Evolutionary conservation across 805 yeast genomes (phyloP), one percentile per base, ranked within the genome.

Genomic region (Kazachstania bromeliacearum): DNA sequence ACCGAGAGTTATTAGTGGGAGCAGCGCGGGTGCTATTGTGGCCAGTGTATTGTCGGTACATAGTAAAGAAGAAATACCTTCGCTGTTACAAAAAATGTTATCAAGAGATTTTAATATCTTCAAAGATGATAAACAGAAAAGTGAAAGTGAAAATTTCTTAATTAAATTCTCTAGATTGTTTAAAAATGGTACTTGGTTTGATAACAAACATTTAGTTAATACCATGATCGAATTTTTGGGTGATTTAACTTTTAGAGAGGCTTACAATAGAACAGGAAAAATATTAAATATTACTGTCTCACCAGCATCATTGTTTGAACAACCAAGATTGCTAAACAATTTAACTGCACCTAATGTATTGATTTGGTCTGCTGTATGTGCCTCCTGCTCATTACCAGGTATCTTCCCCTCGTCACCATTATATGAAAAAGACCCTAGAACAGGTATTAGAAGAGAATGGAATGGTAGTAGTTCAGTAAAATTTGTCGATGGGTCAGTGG

Each of bases 401-500:
- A 70, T 89, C 7, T 89, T 89, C 56, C 80, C 92, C 0, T 78
- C 95, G 1, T 75, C 85, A 5, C 74, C 85, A 1, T 75, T 89
- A 30, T 78, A 79, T 52, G 96, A 88, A 47, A 85, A 85, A 55
- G 77, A 80, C 46, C 74, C 81, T 0, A 66, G 66, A 38, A 83
- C 94, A 0, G 83, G 82, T 13, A 73, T 68, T 38, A 69, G 76
- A 7, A 77, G 74, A 38, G 85, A 84, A 45, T 89, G 96, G 96
- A 80, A 83, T 42, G 71, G 72, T 22, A 43, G 49, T 18, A 68
- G 78, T 16, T 70, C 85, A 0, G 75, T 79, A 24, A 79, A 81
- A 47, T 89, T 81, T 59, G 87, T 89, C 20, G 98, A 89, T 60
- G 98, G 98, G 0, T 84, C 95, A 0, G 95, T 89, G 5, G 92